phyloP scores from a whole-genome alignment of 768 basidiomycete genomes.

The Suillus spraguei region DNA sequence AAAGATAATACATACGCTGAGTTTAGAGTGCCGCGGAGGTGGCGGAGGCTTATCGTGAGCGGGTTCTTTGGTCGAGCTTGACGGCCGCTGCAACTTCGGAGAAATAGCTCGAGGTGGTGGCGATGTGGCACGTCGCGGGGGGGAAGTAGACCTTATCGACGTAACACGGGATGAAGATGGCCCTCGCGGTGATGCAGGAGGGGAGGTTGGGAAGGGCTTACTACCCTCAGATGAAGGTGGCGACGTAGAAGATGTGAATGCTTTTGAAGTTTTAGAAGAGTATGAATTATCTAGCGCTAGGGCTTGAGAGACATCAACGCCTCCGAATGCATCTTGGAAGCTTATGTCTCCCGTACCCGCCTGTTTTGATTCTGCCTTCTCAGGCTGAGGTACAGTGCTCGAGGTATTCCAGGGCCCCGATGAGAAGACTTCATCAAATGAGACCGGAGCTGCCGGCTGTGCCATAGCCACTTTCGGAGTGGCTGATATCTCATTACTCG shows the following conservation, averaged over 20 bases:
- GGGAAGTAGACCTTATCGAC: constrained; percentile 39
- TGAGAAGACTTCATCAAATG: constrained; percentile 54
- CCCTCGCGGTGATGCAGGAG: constrained; percentile 42
- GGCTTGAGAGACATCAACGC: constrained; percentile 39
- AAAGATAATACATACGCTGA: constrained; percentile 60
- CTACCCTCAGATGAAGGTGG: constrained; percentile 18
- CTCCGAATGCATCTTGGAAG: constrained; percentile 62
- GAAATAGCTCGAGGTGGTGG: constrained; percentile 54
- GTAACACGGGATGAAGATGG: constrained; percentile 33
- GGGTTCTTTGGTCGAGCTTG: constrained; percentile 55
- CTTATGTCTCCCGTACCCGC: constrained; percentile 30
- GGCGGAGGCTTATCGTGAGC: constrained; percentile 57
- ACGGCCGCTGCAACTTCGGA: constrained; percentile 57
- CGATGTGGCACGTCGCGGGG: constrained; percentile 45
- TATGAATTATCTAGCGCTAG: constrained; percentile 44
- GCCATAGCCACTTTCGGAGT: constrained; percentile 19
- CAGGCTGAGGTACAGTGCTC: constrained; percentile 17
- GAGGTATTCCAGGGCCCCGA: constrained; percentile 21
- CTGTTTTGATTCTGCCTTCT: constrained; percentile 18
- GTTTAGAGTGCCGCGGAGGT: constrained; percentile 64
- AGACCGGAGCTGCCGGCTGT: constrained; percentile 27
- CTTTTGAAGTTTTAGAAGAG: constrained; percentile 36
- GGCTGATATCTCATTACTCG: constrained; percentile 15
- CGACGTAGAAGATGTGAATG: constrained; percentile 25
- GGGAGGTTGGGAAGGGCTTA: constrained; percentile 42